A percentile compares a stretch with the other conserved stretches of the same genome.
Evolutionary conservation across 2,329 filamentous ascomycete genomes (phyloP).

Genomic region (Knoxdaviesia capensis): DNA sequence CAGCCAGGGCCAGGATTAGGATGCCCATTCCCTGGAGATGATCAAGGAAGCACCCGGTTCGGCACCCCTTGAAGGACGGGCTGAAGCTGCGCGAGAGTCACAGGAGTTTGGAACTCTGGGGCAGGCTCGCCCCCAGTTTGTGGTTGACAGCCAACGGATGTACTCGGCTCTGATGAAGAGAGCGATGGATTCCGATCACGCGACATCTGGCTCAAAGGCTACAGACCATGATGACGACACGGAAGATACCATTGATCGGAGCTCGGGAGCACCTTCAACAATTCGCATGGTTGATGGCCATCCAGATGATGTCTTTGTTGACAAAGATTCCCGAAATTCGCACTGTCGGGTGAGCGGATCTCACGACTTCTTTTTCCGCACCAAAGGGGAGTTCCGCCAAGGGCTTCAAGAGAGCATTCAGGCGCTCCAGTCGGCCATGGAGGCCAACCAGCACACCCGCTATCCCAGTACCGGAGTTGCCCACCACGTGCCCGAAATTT

Average conservation of each 20-base stretch:
- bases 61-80: not conserved
- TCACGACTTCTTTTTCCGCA: not conserved
- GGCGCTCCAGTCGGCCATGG: not conserved
- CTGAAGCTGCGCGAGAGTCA: not conserved
- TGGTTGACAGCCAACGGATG: slow-evolving; percentile 35
- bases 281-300: slow-evolving; percentile 9
- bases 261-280: slow-evolving; percentile 4
- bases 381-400: not conserved
- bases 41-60: slow-evolving; percentile 32
- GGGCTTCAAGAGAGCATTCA: too few species aligned
- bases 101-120: slow-evolving; percentile 1
- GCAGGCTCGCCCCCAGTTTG: not conserved
- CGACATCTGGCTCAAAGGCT: not conserved
- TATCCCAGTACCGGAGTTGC: slow-evolving; percentile 1
- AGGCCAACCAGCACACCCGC: not conserved
- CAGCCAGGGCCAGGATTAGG: slow-evolving; percentile 27
- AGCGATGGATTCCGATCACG: slow-evolving; percentile 18
- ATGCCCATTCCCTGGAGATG: slow-evolving; percentile 38
- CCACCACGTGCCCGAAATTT: not conserved
- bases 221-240: slow-evolving; percentile 5
- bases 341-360: not conserved
- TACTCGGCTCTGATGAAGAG: slow-evolving; percentile 45
- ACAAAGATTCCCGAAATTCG: not conserved
- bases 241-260: slow-evolving; percentile 1
- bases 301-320: slow-evolving; percentile 3